Base-by-base conservation (phyloP, 1,139 yeast species). In the Zygosaccharomyces sapae region DNA sequence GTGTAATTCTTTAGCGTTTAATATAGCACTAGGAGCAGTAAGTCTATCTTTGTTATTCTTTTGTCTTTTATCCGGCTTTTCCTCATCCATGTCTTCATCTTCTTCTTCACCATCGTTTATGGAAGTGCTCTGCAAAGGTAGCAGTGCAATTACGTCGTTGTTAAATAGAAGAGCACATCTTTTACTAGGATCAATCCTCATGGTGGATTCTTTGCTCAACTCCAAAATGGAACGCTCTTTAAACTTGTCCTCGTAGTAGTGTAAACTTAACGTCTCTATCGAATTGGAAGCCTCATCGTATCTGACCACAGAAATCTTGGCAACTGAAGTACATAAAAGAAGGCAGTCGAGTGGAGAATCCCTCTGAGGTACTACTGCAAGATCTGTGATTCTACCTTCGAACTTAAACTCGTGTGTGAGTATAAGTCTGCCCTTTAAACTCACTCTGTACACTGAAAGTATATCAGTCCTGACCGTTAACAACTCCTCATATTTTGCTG, bases 231-330 rank as follows among this genome's bases (percentile, higher is more conserved):
- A 79, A 48, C 72, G 64, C 47, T 71, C 75, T 56, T 70, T 77
- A 47, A 86, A 74, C 38, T 81, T 78, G 46, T 80, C 78, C 61
- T 90, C 97, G 65, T 90, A 92, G 64, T 79, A 88, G 67, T 92
- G 99, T 47, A 92, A 72, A 44, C 96, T 86, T 3, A 81, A 76
- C 0, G 97, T 88, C 16, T 77, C 71, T 10, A 92, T 73, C 0
- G 76, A 59, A 51, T 79, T 73, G 12, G 62, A 64, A 6, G 62
- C 67, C 8, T 70, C 69, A 61, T 88, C 84, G 89, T 96, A 92
- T 51, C 75, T 74, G 24, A 92, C 70, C 35, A 90, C 69, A 1
- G 95, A 85, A 45, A 88, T 64, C 64, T 90, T 90, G 20, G 97
- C 96, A 48, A 71, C 72, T 53, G 81, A 79, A 33, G 95, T 86